Base-by-base conservation (phyloP, 495 filamentous ascomycete species). In the Tuber magnatum region DNA sequence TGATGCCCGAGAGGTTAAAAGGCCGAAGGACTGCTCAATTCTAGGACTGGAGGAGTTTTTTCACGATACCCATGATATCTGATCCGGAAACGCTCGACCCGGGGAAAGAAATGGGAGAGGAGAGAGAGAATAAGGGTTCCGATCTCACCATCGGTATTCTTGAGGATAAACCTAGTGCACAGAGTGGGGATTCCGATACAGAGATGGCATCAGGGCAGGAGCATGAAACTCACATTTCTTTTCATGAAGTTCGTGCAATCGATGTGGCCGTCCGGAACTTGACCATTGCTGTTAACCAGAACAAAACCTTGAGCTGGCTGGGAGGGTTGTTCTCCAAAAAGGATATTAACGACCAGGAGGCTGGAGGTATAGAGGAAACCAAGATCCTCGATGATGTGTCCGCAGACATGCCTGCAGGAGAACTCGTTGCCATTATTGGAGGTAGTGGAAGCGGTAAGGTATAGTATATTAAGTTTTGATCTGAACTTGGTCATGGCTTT, bases 381-480 rank as follows among this genome's bases (percentile, higher is more conserved):
- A 78, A 78, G 51, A 89, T 91, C 43, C 82, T 91, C 24, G 83
- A 88, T 74, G 82, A 84, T 68, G 85, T 91, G 12, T 86, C 85
- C 69, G 88, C 88, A 6, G 80, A 85, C 28, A 88, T 91, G 84
- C 85, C 85, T 35, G 83, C 84, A 71, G 90, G 91, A 20, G 90
- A 88, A 43, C 81, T 93, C 35, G 92, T 89, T 6, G 91, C 90
- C 1, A 92, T 93, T 71, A 88, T 93, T 71, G 91, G 91, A 8
- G 88, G 90, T 9, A 91, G 89, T 82, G 91, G 91, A 40, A 90
- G 88, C 43, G 91, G 91, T 4, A 93, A 92, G 76, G 81, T 83
- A 65, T 43, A 48, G 40, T 68, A 65, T 56, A 24, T 35, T 9
- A n/a, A 22, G 28, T 51, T 14, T 41, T 68, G 28, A 71, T 61